These are phyloP conservation scores for Arctium lappa DNA, from an alignment of 129 eudicot genomes.

Conservation along the genomic window DNA sequence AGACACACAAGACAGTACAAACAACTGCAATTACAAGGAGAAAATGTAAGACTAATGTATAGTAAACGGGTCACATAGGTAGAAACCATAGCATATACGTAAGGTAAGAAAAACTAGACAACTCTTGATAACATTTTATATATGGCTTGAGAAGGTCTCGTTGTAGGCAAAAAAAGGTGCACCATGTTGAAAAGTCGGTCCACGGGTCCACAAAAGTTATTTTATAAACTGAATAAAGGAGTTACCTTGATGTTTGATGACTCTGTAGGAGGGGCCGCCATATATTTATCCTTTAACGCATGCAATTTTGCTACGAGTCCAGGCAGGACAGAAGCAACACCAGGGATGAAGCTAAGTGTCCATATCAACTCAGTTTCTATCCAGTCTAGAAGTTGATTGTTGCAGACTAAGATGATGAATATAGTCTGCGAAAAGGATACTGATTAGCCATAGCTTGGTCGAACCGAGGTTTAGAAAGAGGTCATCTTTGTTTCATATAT, in stretches of 20 bases:
- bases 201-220: background rate
- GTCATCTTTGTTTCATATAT: no score
- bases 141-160: no score
- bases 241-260: conserved; percentile 44
- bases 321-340: conserved; percentile 52
- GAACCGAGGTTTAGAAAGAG: no score
- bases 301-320: conserved; percentile 47
- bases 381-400: conserved; percentile 78
- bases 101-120: no score
- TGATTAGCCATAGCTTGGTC: background rate
- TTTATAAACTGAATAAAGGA: background rate
- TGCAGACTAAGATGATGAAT: conserved; percentile 70
- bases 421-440: conserved; percentile 18
- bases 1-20: no score
- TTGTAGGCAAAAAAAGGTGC: no score
- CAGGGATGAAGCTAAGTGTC: conserved; percentile 65
- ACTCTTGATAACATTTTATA: no score
- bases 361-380: conserved; percentile 70
- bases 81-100: no score
- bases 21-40: no score
- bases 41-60: no score
- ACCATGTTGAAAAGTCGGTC: no score
- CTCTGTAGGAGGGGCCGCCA: conserved; percentile 39
- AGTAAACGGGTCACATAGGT: no score
- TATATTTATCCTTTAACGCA: conserved; percentile 55